Conservation (phyloP, 345 rosid species). For the Citrus glauca region DNA sequence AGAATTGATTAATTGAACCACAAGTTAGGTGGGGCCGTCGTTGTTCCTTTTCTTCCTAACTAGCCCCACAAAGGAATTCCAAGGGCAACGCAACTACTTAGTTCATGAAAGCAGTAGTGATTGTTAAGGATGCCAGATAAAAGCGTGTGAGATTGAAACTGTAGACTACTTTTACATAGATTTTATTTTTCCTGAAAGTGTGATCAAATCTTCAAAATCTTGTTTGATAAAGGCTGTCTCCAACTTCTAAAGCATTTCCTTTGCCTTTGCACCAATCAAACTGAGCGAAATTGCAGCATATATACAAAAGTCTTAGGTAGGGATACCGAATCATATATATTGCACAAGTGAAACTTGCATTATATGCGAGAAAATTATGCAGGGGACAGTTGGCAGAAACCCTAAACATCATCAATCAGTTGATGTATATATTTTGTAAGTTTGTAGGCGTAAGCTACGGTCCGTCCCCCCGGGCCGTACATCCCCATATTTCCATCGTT, state of each 20-base stretch:
- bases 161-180: conserved; percentile 18
- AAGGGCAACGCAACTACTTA: conserved; percentile 9
- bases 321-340: neutral
- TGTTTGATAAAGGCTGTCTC: conserved; percentile 29
- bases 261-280: conserved; percentile 26
- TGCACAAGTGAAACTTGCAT: neutral
- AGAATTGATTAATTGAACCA: neutral
- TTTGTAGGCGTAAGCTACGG: no score
- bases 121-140: conserved; percentile 14
- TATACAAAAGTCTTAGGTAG: neutral
- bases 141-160: conserved; percentile 8
- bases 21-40: neutral
- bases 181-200: conserved; percentile 12
- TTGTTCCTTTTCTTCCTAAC: neutral
- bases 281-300: conserved; percentile 3
- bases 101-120: conserved; percentile 2
- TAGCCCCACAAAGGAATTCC: neutral
- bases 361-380: no score
- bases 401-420: no score
- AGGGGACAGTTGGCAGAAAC: no score
- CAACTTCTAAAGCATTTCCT: conserved; percentile 18
- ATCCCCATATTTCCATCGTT: no score
- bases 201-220: conserved; percentile 24
- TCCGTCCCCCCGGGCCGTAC: no score
- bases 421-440: no score